Base-by-base conservation (phyloP, 768 basidiomycete genomes). In the Macrocybe gigantea region DNA sequence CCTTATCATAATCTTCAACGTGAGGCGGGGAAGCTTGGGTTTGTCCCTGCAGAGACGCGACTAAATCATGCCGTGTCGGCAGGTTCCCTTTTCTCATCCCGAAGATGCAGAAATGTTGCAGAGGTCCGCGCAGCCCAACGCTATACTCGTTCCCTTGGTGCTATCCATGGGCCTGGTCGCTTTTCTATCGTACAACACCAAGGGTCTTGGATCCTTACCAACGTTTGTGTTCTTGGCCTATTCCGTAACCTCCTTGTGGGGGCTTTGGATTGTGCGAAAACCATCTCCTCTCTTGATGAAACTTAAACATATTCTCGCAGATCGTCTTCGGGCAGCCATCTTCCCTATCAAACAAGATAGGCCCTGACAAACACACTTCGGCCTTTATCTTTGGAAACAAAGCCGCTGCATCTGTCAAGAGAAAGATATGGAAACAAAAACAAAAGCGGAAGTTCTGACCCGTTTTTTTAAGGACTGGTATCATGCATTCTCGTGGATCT, bases 291-390 rank as follows among this genome's bases (percentile, higher is more conserved):
- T 36, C 10, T 45, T 44, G 32, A 41, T 44, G 48, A 22, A 41
- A 34, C 13, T 29, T 38, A 45, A 47, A 9, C 36, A n/a, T 32
- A 33, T 37, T 38, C 31, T 33, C 31, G 30, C 55, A 87, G 85
- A 71, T 83, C 41, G 57, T 81, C 43, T 88, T 90, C 57, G 74
- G 78, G 36, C 73, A 74, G 22, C 71, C 83, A 9, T 69, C 72
- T 22, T 60, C 67, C 35, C 62, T 77, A 41, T 88, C 87, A 32
- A 79, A 77, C 60, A 85, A 78, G 55, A 90, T 88, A 5, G 89
- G 88, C 12, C 83, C 87, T 13, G 87, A 90, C 66, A 90, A 90
- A 58, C 79, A 78, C 52, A 92, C 88, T 4, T 89, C 87, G 11
- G 59, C 81, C 5, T 90, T 91, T 63, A 67, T 90, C 14, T 92